Evolutionary conservation across 257 asterid species (phyloP), one percentile per base, ranked within the genome.

Genomic region (Nemophila menziesii): DNA sequence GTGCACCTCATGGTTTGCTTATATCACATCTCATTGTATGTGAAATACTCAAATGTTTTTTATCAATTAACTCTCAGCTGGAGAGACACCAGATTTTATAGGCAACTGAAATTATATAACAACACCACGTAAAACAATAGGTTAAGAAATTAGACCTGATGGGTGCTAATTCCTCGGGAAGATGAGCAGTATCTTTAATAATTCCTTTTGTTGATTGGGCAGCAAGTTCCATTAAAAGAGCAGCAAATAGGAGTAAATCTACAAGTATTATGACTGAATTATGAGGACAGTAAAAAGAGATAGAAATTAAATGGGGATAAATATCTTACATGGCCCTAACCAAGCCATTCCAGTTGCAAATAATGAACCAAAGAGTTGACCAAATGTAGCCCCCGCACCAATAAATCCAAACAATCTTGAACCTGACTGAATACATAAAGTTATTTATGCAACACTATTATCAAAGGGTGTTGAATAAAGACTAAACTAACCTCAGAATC

Each of bases 331-430:
- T 63, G 96, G 96, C 57, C 98, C 98, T 60, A 90, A 66, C 86
- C 98, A 79, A 67, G 96, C 98, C 94, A 79, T 73, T 58, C 77
- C 92, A 11, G 93, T 67, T 20, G 98, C 96, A 65, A 90, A 81
- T 23, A 90, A 65, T n/a, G 94, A 90, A 65, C 98, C 98, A 70
- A 73, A 66, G 50, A 90, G 94, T 77, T 90, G 96, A 10, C 94
- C 98, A 52, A 90, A 49, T n/a, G 98, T 90, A 55, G 98, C 96
- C 48, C 98, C 98, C 66, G 96, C 98, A 50, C 98, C 98, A 70
- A 85, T 78, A 72, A 90, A 90, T 50, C 98, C 98, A 61, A 90
- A 90, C 80, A 90, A 69, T 81, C 98, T 79, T 67, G 96, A 81
- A 73, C 98, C 98, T 90, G 98, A 85, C 96, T 90, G 93, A 67